These are phyloP conservation scores for Cystofilobasidium ferigula DNA, from an alignment of 768 basidiomycete genomes.

Conservation along the genomic window DNA sequence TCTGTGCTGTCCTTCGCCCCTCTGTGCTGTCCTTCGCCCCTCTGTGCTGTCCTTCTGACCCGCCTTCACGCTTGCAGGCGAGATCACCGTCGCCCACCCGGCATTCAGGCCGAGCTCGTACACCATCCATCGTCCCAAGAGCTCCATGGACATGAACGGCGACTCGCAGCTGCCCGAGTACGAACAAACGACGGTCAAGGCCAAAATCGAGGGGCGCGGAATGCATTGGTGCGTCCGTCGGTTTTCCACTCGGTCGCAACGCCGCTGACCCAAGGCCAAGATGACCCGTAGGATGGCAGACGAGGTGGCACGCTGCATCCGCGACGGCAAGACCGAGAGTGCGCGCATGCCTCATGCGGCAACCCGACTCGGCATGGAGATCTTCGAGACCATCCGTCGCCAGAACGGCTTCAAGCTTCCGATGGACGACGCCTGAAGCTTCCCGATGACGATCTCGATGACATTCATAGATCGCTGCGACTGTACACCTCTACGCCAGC, in stretches of 20 bases:
- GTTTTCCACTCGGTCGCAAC: not conserved
- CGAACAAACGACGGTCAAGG: not conserved
- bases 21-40: too few relatives aligned
- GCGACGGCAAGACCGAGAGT: constrained; percentile 27
- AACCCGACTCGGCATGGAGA: constrained; percentile 22
- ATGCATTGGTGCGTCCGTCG: constrained; percentile 25
- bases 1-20: too few relatives aligned
- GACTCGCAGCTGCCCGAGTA: not conserved
- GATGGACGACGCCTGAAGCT: not conserved
- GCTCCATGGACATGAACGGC: not conserved
- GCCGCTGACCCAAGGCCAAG: not conserved
- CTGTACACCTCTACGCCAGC: constrained; percentile 54
- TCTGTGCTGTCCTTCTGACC: too few relatives aligned
- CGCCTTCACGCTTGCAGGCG: not conserved
- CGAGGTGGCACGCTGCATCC: constrained; percentile 28
- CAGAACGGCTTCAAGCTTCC: constrained; percentile 12
- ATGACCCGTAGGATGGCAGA: constrained; percentile 24
- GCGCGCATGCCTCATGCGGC: constrained; percentile 24
- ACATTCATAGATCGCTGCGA: too few relatives aligned
- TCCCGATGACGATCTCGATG: too few relatives aligned
- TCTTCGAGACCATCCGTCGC: constrained; percentile 28
- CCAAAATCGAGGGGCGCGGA: constrained; percentile 24
- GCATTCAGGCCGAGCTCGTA: constrained; percentile 23
- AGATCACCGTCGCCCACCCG: constrained; percentile 6
- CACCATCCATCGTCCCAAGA: constrained; percentile 7